phyloP scores from a whole-genome alignment of 345 rosid genomes.

The Ceriops zippeliana region DNA sequence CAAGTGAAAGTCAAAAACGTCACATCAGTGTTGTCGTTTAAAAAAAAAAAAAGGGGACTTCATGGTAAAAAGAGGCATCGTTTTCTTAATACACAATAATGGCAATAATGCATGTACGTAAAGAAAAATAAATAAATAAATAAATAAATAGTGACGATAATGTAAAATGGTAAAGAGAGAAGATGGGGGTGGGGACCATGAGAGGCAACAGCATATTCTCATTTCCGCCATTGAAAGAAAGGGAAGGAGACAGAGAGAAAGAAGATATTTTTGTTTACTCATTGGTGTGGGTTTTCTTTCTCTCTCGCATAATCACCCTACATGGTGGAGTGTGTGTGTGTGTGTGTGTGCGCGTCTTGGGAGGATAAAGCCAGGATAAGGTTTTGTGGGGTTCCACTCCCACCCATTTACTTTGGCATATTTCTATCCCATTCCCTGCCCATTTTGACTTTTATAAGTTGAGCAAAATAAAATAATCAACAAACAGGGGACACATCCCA shows the following conservation, averaged over 20 bases:
- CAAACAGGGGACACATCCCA: too few species aligned
- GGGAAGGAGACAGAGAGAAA: background rate
- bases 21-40: background rate
- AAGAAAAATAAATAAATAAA: background rate
- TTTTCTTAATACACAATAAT: too few species aligned
- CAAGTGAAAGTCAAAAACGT: background rate
- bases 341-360: conserved; percentile 6
- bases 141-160: too few species aligned
- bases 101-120: too few species aligned
- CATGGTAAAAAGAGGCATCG: too few species aligned
- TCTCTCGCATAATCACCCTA: conserved; percentile 22
- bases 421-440: background rate
- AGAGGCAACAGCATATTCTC: conserved; percentile 8
- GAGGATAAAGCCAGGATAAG: conserved; percentile 45
- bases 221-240: background rate
- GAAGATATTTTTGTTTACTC: conserved; percentile 3
- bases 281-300: background rate
- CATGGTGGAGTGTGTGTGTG: conserved; percentile 28
- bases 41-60: too few species aligned
- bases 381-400: conserved; percentile 40
- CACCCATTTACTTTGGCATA: background rate
- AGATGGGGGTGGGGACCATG: background rate
- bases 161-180: too few species aligned
- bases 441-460: conserved; percentile 18
- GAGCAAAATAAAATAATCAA: background rate